Base-by-base conservation (phyloP, 345 rosid genomes). In the Boechera retrofracta region DNA sequence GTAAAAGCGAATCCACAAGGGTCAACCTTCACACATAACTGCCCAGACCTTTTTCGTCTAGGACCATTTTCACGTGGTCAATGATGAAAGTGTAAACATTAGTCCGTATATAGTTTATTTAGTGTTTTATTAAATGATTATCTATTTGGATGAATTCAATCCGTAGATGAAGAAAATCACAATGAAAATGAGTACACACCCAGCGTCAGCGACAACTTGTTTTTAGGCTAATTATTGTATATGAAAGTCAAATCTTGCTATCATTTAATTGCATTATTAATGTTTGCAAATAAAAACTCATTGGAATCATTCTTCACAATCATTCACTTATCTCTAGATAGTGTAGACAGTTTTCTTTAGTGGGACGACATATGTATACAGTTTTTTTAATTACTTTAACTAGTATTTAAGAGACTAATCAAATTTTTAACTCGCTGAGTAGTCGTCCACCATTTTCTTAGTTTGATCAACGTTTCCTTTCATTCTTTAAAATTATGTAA, bases 21-120 rank as follows among this genome's bases (percentile, higher is more conserved):
- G 65, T 69, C 80, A 62, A 62, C 75, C 39, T 42, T 38, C 45
- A 61, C 45, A 61, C 48, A 69, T 68, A 61, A 76, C 69, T 68
- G 57, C 31, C 7, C 49, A 12, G 3, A 60, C 33, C 62, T 32
- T 76, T 76, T 51, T 42, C 55, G 7, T 39, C 48, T 61, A 53
- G 56, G 69, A 18, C 44, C 80, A 54, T 64, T 62, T 69, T 56
- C 64, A 69, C 58, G 51, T 76, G 48, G 64, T 76, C 75, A 52
- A 11, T 36, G 31, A 52, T 62, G 36, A 69, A 41, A 31, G 47
- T 68, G 64, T 62, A 53, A 29, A 21, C 31, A 51, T 12, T 51
- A 52, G 31, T 10, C 7, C 2, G 24, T 24, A 0, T 63, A 5
- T 18, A 10, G 10, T 48, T 8, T 26, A 58, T 33, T 36, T 24